Conservation (phyloP, 805 yeast species). For the Candida dajiaensis region DNA sequence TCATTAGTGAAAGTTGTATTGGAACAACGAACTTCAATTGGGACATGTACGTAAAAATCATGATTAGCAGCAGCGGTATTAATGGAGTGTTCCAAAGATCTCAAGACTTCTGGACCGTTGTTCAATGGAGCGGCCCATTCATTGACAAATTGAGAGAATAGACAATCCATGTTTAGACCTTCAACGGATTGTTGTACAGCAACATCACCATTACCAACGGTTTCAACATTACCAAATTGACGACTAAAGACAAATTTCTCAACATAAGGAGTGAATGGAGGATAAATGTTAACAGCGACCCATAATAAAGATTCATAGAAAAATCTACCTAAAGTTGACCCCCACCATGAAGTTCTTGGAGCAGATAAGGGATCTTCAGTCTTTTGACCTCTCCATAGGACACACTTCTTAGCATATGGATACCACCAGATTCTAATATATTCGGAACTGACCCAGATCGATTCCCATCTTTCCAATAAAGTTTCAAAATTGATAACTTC, state of each 20-base stretch:
- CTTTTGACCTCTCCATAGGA: slow-evolving; percentile 85
- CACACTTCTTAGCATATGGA: slow-evolving; percentile 82
- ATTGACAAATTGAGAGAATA: slow-evolving; percentile 88
- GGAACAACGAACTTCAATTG: slow-evolving; percentile 90
- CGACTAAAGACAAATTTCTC: slow-evolving; percentile 81
- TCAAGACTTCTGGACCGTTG: slow-evolving; percentile 68
- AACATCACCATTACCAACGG: slow-evolving; percentile 49
- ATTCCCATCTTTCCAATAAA: slow-evolving; percentile 65
- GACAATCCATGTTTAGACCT: slow-evolving; percentile 92
- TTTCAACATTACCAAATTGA: slow-evolving; percentile 76
- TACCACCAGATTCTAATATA: slow-evolving; percentile 96
- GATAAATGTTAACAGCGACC: slow-evolving; percentile 67
- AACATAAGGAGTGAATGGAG: slow-evolving; percentile 75
- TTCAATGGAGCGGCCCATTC: slow-evolving; percentile 95
- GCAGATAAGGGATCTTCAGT: slow-evolving; percentile 56
- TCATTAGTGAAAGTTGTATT: slow-evolving; percentile 51
- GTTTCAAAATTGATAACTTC: slow-evolving; percentile 78
- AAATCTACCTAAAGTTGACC: slow-evolving; percentile 68
- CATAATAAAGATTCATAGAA: slow-evolving; percentile 77
- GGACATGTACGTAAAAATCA: slow-evolving; percentile 86
- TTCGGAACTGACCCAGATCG: slow-evolving; percentile 84
- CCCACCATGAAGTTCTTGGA: slow-evolving; percentile 80
- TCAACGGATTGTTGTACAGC: slow-evolving; percentile 79
- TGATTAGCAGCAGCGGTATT: slow-evolving; percentile 50
- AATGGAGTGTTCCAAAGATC: slow-evolving; percentile 57